Evolutionary conservation across 2,329 filamentous ascomycete species (phyloP).

Genomic region (Mycocentrospora acerina): DNA sequence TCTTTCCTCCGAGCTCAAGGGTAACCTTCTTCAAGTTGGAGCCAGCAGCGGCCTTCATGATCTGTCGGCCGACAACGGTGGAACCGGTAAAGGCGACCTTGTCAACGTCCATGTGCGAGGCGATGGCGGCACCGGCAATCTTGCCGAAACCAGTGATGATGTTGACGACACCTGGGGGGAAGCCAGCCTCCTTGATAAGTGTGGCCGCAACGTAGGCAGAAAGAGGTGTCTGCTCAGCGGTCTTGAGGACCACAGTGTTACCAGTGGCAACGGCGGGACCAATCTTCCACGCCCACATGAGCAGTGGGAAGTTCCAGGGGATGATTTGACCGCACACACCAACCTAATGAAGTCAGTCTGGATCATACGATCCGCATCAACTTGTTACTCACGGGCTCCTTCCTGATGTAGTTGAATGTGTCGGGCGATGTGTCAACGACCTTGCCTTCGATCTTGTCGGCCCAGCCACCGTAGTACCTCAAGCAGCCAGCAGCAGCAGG

Average conservation of each 20-base stretch:
- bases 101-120: conserved; percentile 77
- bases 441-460: conserved; percentile 89
- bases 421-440: conserved; percentile 76
- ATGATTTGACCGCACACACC: conserved; percentile 87
- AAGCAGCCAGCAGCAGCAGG: conserved; percentile 67
- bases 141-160: conserved; percentile 77
- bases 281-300: conserved; percentile 84
- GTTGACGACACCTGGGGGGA: conserved; percentile 77
- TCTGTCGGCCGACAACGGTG: conserved; percentile 69
- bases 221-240: conserved; percentile 74
- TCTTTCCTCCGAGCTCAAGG: conserved; percentile 78
- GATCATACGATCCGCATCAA: background rate
- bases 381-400: conserved; percentile 63
- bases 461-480: conserved; percentile 87
- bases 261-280: conserved; percentile 71
- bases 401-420: conserved; percentile 80
- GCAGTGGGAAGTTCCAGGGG: conserved; percentile 83
- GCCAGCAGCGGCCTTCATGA: conserved; percentile 77
- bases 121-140: conserved; percentile 73
- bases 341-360: conserved; percentile 48
- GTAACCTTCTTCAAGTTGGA: conserved; percentile 84
- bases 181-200: conserved; percentile 73
- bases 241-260: conserved; percentile 73
- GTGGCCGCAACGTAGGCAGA: conserved; percentile 66
- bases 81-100: conserved; percentile 84